phyloP scores from a whole-genome alignment of 306 rosid species.

The Medicago truncatula region DNA sequence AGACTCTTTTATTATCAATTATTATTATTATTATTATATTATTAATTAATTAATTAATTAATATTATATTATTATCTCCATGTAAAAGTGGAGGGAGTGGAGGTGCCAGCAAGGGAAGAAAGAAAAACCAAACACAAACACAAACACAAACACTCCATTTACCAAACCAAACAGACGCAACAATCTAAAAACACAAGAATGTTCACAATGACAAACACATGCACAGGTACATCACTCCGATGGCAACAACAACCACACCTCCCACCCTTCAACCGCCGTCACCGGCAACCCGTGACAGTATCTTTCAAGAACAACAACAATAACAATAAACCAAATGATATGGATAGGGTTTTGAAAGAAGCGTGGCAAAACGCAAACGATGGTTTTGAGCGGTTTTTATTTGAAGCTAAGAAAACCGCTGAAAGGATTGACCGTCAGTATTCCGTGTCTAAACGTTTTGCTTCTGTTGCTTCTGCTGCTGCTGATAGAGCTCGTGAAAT shows the following conservation, averaged over 20 bases:
- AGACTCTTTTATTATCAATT: too few species aligned
- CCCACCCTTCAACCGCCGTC: conserved; percentile 1
- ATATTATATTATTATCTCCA: not conserved
- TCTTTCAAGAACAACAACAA: conserved; percentile 9
- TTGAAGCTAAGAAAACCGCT: conserved; percentile 85
- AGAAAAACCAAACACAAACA: not conserved
- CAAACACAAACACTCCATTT: too few species aligned
- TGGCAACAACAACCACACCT: conserved; percentile 20
- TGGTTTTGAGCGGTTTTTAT: conserved; percentile 74
- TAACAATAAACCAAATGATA: conserved; percentile 43
- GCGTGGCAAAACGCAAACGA: conserved; percentile 91
- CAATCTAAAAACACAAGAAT: not conserved
- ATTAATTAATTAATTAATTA: too few species aligned
- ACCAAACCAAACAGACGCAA: not conserved
- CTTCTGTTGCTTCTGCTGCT: conserved; percentile 59
- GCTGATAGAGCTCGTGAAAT: conserved; percentile 72
- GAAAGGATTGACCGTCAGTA: conserved; percentile 84
- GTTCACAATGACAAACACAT: not conserved
- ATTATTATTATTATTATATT: too few species aligned
- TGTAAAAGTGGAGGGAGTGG: not conserved
- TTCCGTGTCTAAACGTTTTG: conserved; percentile 58
- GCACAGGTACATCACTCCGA: conserved; percentile 2
- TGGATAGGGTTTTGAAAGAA: conserved; percentile 69
- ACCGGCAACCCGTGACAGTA: not conserved
- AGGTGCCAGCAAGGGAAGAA: not conserved